Evolutionary conservation across 345 rosid genomes (phyloP), one percentile per base, ranked within the genome.

Genomic region (Eutrema yunnanense): DNA sequence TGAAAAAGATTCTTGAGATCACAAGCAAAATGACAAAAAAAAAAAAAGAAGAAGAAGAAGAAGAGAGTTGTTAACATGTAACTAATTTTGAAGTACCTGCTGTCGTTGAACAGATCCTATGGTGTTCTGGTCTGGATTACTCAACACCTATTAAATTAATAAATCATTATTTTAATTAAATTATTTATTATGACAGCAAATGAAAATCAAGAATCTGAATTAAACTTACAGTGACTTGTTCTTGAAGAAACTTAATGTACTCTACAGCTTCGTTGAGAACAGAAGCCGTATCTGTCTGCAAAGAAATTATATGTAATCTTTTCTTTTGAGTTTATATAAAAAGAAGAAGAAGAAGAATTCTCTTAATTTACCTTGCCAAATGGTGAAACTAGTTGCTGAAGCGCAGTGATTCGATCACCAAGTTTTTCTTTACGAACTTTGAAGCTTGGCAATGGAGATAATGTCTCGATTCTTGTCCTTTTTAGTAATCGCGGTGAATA

Each of bases 331-430:
- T 11, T 58, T 57, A n/a, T 4, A 30, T 16, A 16, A 16, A 16
- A 0, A 16, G 16, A 16, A 16, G 16, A 0, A n/a, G 10, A 3
- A 30, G 1, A 26, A 8, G 10, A 5, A 3, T 33, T 59, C n/a
- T 36, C 9, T 52, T 43, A 3, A 12, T n/a, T 60, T 71, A 89
- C 96, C 95, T 93, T 93, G 85, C 97, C 98, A 70, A 91, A 94
- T 81, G 98, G 98, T 48, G 98, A 89, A 82, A 94, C 98, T 67
- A 94, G 84, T 84, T 94, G 98, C 78, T 94, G 98, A 71, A 94
- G 97, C 0, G 98, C 98, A 64, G 98, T 94, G 82, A 94, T 87
- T 74, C 96, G 86, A 87, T 94, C 98, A 78, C 98, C 98, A 50
- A 91, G 87, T 86, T 94, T 94, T 81, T 89, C 98, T 81, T 94